Evolutionary conservation across 2,329 filamentous ascomycete species (phyloP), one percentile per base, ranked within the genome.

Genomic region (Reticulascus tulasneorum): DNA sequence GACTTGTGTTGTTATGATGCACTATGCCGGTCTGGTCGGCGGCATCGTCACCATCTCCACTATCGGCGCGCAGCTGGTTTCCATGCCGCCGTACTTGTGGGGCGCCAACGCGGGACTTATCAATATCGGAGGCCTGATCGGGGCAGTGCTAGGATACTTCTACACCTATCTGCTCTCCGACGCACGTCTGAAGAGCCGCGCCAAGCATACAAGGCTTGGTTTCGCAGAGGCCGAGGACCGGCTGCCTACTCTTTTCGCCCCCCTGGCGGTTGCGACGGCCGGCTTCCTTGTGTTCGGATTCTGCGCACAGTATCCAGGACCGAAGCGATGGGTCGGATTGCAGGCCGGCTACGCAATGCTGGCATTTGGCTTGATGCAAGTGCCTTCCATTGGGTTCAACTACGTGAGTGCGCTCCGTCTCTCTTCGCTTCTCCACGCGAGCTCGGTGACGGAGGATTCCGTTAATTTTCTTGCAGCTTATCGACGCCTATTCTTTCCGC

Each of bases 401-500:
- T 65, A 64, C 35, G 61, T 64, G 34, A 59, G 59, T 52, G 10
- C 12, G 3, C 22, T 4, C 3, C 27, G 21, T 10, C 10, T 24
- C 6, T 13, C 11, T 8, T 12, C 7, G 4, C 13, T 16, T 4
- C 1, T 16, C 19, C n/a, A 4, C n/a, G 2, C 7, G 9, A 12
- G 2, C 15, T 24, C n/a, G 20, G 7, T 3, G 12, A 17, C 7
- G 6, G 7, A 7, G 12, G 5, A 6, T 15, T 7, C 9, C 16
- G 6, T 4, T n/a, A 5, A 2, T 28, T 16, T 20, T 32, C 6
- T 20, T 19, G n/a, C 36, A 70, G 65, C 46, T 76, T 4, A 72
- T 76, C 23, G 73, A 76, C 23, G 58, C 68, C 0, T 76, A 76
- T 44, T 53, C 57, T 1, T 50, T 58, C 2, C 45, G 73, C 1